phyloP scores from a whole-genome alignment of 306 rosid genomes.

The Erythrophleum fordii region DNA sequence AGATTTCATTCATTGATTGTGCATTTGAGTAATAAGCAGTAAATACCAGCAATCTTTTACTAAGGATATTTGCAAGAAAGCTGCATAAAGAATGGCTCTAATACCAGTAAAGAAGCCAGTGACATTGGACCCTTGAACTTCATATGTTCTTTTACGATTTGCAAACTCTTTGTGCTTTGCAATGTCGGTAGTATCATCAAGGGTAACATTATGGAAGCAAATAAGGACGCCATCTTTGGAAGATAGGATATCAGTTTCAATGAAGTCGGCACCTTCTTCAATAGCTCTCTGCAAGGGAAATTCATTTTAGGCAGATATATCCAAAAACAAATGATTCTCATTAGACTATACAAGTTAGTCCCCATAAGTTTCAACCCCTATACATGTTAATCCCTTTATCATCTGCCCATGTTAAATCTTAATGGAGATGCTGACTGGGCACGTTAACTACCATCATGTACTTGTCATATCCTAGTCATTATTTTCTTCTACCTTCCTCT shows the following conservation, averaged over 20 bases:
- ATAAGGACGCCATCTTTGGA: constrained; percentile 91
- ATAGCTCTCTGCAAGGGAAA: constrained; percentile 79
- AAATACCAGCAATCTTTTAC: background rate
- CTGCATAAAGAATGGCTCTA: background rate
- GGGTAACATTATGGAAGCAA: constrained; percentile 83
- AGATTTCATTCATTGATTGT: background rate
- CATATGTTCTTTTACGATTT: constrained; percentile 79
- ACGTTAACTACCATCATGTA: too few species aligned
- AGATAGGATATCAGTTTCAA: constrained; percentile 85
- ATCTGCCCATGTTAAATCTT: background rate
- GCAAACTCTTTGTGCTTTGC: constrained; percentile 65
- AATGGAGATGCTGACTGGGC: too few species aligned
- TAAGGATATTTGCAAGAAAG: background rate
- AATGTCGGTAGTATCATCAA: constrained; percentile 76
- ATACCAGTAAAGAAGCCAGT: constrained; percentile 89
- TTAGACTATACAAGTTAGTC: background rate
- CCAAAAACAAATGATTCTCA: constrained; percentile 5
- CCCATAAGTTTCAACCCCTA: too few species aligned
- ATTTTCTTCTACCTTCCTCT: too few species aligned
- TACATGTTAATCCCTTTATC: too few species aligned
- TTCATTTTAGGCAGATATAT: constrained; percentile 32
- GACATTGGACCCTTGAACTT: constrained; percentile 63
- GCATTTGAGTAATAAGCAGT: background rate
- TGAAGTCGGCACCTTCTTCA: constrained; percentile 97
- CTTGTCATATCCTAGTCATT: too few species aligned